Percentiles rank a stretch among this genome's conserved stretches.
Evolutionary conservation across 2,329 filamentous ascomycete genomes (phyloP).

Genomic region (Epichloe baconii): DNA sequence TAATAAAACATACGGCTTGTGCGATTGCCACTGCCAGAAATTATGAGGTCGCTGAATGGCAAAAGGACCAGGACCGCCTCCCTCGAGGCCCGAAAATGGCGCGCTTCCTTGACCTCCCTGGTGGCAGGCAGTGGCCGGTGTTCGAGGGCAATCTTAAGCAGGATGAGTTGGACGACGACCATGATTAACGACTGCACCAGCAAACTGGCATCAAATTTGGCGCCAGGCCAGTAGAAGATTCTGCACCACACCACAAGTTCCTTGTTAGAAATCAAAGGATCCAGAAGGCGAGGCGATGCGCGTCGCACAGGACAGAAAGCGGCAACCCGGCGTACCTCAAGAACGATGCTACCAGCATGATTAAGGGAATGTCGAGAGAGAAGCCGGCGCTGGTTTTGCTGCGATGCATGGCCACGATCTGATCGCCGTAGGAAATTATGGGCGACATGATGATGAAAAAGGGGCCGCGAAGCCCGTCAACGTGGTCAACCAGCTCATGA

Average conservation of each 20-base stretch:
- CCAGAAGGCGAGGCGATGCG: neutral
- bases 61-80: slow-evolving; percentile 23
- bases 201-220: slow-evolving; percentile 49
- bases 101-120: slow-evolving; percentile 45
- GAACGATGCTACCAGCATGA: slow-evolving; percentile 58
- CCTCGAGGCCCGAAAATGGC: slow-evolving; percentile 45
- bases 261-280: no score
- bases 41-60: slow-evolving; percentile 50
- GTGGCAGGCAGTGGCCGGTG: slow-evolving; percentile 46
- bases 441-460: slow-evolving; percentile 51
- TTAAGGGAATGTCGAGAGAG: slow-evolving; percentile 57
- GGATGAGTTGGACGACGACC: slow-evolving; percentile 47
- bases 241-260: slow-evolving; percentile 22
- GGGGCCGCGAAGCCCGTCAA: slow-evolving; percentile 44
- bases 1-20: slow-evolving; percentile 41
- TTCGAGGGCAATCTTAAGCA: slow-evolving; percentile 57
- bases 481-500: slow-evolving; percentile 30
- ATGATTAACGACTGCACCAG: slow-evolving; percentile 54
- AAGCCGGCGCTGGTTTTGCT: slow-evolving; percentile 53
- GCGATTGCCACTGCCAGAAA: slow-evolving; percentile 72
- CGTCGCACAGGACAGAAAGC: neutral
- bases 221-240: slow-evolving; percentile 58
- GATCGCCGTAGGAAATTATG: slow-evolving; percentile 52
- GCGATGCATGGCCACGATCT: slow-evolving; percentile 51
- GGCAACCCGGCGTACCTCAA: slow-evolving; percentile 34